These are phyloP conservation scores for Scedosporium aurantiacum DNA, from an alignment of 2,329 filamentous ascomycete genomes.

Conservation along the genomic window DNA sequence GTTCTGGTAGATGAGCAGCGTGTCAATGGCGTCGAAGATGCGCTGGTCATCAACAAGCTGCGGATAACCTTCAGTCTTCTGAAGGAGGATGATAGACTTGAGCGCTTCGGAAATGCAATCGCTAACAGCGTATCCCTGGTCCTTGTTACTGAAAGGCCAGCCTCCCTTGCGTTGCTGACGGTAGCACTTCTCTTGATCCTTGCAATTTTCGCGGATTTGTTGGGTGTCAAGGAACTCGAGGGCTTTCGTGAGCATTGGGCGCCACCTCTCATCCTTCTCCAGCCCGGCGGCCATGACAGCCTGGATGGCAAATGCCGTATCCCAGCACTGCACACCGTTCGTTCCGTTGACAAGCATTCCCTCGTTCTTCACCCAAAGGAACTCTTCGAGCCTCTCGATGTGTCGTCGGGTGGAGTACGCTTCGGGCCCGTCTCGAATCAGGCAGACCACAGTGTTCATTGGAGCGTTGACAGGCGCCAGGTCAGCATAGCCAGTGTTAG, in stretches of 20 bases:
- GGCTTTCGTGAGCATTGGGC: conserved; percentile 71
- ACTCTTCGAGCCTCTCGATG: conserved; percentile 72
- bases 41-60: conserved; percentile 63
- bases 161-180: conserved; percentile 84
- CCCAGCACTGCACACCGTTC: conserved; percentile 97
- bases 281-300: conserved; percentile 70
- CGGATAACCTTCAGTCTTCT: conserved; percentile 67
- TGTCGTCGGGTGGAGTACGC: conserved; percentile 63
- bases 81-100: conserved; percentile 75
- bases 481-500: conserved; percentile 78
- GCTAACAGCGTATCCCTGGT: conserved; percentile 89
- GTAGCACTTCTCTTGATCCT: conserved; percentile 70
- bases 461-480: conserved; percentile 83
- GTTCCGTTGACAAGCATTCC: conserved; percentile 94
- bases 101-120: conserved; percentile 90
- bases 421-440: conserved; percentile 71
- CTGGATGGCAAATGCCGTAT: conserved; percentile 84
- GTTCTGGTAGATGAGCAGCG: conserved; percentile 86
- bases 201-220: conserved; percentile 76
- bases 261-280: conserved; percentile 65
- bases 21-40: conserved; percentile 80
- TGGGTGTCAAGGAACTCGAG: conserved; percentile 81
- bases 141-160: conserved; percentile 89
- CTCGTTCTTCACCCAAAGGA: conserved; percentile 81
- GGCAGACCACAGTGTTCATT: conserved; percentile 83